These are phyloP conservation scores for Ziziphus jujuba DNA, from an alignment of 306 rosid species.

Conservation along the genomic window DNA sequence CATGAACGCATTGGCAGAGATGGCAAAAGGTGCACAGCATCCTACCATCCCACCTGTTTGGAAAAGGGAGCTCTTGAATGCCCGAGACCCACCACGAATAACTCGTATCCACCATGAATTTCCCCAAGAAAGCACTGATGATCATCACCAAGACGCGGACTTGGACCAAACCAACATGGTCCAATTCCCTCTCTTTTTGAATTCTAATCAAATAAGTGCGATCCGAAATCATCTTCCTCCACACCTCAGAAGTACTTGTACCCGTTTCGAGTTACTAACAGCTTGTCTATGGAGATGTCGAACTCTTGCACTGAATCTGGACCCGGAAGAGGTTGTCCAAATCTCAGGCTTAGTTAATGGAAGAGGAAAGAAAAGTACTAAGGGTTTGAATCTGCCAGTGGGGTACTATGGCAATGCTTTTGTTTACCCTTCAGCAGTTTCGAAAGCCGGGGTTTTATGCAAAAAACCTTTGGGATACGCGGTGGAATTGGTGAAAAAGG, in stretches of 20 bases:
- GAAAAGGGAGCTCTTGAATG: conserved; percentile 30
- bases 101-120: conserved; percentile 22
- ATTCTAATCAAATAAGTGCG: not conserved
- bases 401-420: conserved; percentile 38
- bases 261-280: conserved; percentile 12
- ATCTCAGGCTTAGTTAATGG: not conserved
- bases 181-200: conserved; percentile 4
- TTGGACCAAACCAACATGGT: not conserved
- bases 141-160: too few relatives aligned
- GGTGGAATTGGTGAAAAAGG: conserved; percentile 26
- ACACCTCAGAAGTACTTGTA: not conserved
- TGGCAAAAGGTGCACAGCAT: conserved; percentile 5
- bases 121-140: not conserved
- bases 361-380: not conserved
- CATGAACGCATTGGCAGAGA: conserved; percentile 23
- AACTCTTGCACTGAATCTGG: not conserved
- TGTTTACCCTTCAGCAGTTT: conserved; percentile 3
- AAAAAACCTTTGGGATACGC: conserved; percentile 21
- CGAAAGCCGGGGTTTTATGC: not conserved
- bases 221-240: not conserved
- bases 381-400: not conserved
- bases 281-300: conserved; percentile 19
- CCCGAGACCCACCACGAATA: conserved; percentile 31
- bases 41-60: conserved; percentile 30
- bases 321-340: not conserved